Evolutionary conservation across 768 basidiomycete genomes (phyloP), one percentile per base, ranked within the genome.

Genomic region (Pleurotus djamor): DNA sequence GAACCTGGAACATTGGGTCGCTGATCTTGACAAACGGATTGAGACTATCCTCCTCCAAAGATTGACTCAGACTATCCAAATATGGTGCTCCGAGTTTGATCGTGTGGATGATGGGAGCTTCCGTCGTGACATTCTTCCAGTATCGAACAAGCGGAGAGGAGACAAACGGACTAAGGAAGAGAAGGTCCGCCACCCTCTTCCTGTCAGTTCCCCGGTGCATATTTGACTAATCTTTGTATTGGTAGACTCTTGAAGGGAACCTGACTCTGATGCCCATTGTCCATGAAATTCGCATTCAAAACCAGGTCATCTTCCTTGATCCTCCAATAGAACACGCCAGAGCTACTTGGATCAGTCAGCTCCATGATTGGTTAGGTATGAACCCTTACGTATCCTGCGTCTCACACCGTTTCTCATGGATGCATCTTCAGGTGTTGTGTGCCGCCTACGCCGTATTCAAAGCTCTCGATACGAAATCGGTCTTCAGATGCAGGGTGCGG

Each of bases 231-330:
- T 48, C 10, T 59, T 45, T 10, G 54, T 48, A 4, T 4, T 4
- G 57, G 47, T 64, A 93, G 91, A 82, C 84, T 69, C 65, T 88
- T 66, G 92, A 94, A 66, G 83, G 83, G 12, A 82, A 83, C 61
- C 86, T 96, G 82, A 79, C 81, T 1, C 71, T 98, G 63, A 88
- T 91, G 65, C 92, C 94, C 0, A 89, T 97, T 59, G 81, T 96
- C 5, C 96, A 98, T 71, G 96, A 98, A 71, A 92, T 98, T 63
- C 85, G 96, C 74, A 98, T 98, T 82, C 92, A 96, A 69, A 97
- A 99, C 69, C 97, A 99, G 70, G 94, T 98, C 63, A 98, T 99
- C 72, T 98, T 97, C 78, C 80, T 98, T 54, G 96, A 98, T 70
- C 97, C 97, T 32, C 97, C 97, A 60, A 93, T 98, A 76, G 96